Base-by-base conservation (phyloP, 805 yeast genomes). In the Candida saitoana region DNA sequence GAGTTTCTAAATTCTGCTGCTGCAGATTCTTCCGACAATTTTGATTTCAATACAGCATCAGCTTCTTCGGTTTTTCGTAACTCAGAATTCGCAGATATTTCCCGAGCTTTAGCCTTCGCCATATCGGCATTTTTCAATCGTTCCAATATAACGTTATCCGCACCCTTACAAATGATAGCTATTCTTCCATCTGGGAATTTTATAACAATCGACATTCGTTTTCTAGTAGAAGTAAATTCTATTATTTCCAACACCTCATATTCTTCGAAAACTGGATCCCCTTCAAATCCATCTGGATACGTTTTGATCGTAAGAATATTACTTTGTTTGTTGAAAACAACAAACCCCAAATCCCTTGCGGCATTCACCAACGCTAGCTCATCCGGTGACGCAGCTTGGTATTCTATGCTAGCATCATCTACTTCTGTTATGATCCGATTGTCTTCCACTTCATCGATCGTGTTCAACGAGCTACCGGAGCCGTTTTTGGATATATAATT, bases 331-430 rank as follows among this genome's bases (percentile, higher is more conserved):
- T 87, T 88, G 43, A 69, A 73, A 5, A 90, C 85, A n/a, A 90
- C 80, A 59, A 73, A 93, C 0, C 99, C 99, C 72, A 93, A 73
- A 56, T 93, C 99, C 50, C 96, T 74, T 0, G 99, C 99, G 1
- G 98, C 99, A 36, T 84, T 79, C 2, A 93, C 91, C 22, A 93
- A 67, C 0, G 99, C 99, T 38, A 90, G 64, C 59, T 93, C 99
- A 63, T 93, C 99, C 0, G 99, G 99, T 0, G 97, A 90, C 0
- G 98, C 81, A 0, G 98, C 87, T 57, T 91, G 97, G 54, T 93
- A 93, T 43, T 79, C 82, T 18, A 89, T 77, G 17, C 71, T 67
- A 17, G 71, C 80, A 34, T 68, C 76, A 18, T 42, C 51, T 2
- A 48, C 51, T 4, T 38, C 48, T 1, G 31, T 46, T 16, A 51